These are phyloP conservation scores for Alternaria solani DNA, from an alignment of 2,329 filamentous ascomycete genomes.

Conservation along the genomic window DNA sequence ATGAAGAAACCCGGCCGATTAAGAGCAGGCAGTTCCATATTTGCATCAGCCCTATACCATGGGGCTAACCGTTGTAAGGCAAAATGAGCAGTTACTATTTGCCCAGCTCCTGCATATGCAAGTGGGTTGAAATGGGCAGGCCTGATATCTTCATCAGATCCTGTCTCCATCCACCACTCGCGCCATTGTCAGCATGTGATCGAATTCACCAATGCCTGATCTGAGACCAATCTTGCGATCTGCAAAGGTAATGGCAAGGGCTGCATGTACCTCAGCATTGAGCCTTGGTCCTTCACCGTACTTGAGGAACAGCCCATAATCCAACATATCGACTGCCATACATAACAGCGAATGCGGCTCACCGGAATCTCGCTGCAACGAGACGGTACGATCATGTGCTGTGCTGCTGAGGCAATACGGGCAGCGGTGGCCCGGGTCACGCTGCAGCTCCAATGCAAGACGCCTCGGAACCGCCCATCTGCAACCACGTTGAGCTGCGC, in stretches of 20 bases:
- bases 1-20: constrained; percentile 17
- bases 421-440: constrained; percentile 15
- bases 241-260: constrained; percentile 22
- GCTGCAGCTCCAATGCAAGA: constrained; percentile 14
- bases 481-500: constrained; percentile 32
- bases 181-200: constrained; percentile 16
- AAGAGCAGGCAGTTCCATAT: constrained; percentile 19
- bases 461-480: constrained; percentile 25
- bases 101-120: constrained; percentile 21
- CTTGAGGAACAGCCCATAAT: constrained; percentile 14
- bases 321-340: constrained; percentile 5
- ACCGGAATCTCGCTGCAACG: constrained; percentile 30
- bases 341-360: constrained; percentile 14
- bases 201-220: constrained; percentile 5
- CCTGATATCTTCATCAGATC: constrained; percentile 11
- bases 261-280: constrained; percentile 16
- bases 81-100: constrained; percentile 17
- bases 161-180: constrained; percentile 6
- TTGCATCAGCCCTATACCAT: constrained; percentile 35
- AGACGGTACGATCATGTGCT: constrained; percentile 24
- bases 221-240: constrained; percentile 4
- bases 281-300: constrained; percentile 9
- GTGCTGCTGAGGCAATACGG: constrained; percentile 15
- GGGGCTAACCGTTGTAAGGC: constrained; percentile 18
- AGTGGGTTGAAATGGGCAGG: constrained; percentile 10